Conservation (phyloP, 768 basidiomycete species). For the Auricularia heimuer region DNA sequence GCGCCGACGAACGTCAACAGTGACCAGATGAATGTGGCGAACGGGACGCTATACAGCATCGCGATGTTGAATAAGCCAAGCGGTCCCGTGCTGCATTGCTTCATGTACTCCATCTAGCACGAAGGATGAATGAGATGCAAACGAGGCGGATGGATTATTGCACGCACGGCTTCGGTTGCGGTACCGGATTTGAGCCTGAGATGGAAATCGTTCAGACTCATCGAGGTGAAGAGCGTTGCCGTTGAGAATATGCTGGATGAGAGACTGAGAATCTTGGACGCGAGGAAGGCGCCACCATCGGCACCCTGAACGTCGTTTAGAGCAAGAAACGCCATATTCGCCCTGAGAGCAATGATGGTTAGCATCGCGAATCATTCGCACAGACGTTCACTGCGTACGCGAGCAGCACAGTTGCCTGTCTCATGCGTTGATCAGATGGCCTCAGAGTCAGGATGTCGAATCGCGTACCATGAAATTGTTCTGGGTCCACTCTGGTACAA, state of each 20-base stretch:
- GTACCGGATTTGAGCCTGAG: too few species aligned
- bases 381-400: too few species aligned
- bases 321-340: not conserved
- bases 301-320: not conserved
- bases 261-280: not conserved
- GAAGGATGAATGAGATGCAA: not conserved
- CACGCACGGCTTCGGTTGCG: too few species aligned
- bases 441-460: too few species aligned
- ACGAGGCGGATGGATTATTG: not conserved
- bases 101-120: not conserved
- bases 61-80: not conserved
- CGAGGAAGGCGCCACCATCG: not conserved
- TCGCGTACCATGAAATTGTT: not conserved
- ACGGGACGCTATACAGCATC: not conserved
- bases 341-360: not conserved
- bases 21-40: not conserved
- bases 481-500: not conserved
- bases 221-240: too few species aligned
- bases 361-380: not conserved
- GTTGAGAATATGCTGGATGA: not conserved
- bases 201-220: too few species aligned
- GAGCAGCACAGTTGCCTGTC: too few species aligned
- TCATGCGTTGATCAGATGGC: too few species aligned
- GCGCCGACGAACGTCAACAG: not conserved
- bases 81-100: not conserved